These are phyloP conservation scores for Ambrosia hybrid DNA, from an alignment of 140 eudicot species.

Conservation along the genomic window DNA sequence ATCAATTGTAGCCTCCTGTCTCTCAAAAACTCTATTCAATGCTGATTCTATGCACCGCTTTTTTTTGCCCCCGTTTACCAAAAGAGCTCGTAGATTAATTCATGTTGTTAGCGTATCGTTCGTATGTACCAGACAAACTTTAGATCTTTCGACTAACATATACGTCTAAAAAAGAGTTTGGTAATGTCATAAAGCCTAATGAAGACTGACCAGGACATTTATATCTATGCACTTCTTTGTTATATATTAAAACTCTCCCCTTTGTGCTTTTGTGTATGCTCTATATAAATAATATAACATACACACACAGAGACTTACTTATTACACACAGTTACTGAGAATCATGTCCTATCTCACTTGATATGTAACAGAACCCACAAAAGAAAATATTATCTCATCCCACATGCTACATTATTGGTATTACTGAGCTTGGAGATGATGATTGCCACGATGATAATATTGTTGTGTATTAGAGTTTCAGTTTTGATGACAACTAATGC, in stretches of 20 bases:
- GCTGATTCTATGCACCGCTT: slow-evolving; percentile 19
- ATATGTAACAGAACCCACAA: slow-evolving; percentile 24
- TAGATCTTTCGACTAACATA: slow-evolving; percentile 5
- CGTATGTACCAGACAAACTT: not conserved
- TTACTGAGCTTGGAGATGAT: slow-evolving; percentile 24
- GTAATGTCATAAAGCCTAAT: not conserved
- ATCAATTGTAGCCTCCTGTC: slow-evolving; percentile 31
- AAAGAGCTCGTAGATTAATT: not conserved
- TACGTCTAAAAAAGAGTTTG: not conserved
- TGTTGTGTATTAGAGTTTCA: slow-evolving; percentile 32
- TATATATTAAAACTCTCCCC: slow-evolving; percentile 43
- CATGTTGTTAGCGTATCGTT: slow-evolving; percentile 1
- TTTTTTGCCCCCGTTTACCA: not conserved
- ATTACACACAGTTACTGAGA: slow-evolving; percentile 7
- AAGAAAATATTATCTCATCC: slow-evolving; percentile 27
- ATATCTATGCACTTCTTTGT: slow-evolving; percentile 20
- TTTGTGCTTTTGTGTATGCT: slow-evolving; percentile 44
- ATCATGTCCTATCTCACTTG: slow-evolving; percentile 21
- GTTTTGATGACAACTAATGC: slow-evolving; percentile 36
- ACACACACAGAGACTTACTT: slow-evolving; percentile 17
- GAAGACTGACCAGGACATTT: slow-evolving; percentile 3
- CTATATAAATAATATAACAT: not conserved
- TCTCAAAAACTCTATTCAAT: slow-evolving; percentile 29
- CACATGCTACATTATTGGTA: slow-evolving; percentile 9
- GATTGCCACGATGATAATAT: slow-evolving; percentile 20